Percentiles rank a stretch among this genome's conserved stretches.
These are phyloP conservation scores for Colletotrichum sp. DNA, from an alignment of 2,329 filamentous ascomycete genomes.

Conservation along the genomic window DNA sequence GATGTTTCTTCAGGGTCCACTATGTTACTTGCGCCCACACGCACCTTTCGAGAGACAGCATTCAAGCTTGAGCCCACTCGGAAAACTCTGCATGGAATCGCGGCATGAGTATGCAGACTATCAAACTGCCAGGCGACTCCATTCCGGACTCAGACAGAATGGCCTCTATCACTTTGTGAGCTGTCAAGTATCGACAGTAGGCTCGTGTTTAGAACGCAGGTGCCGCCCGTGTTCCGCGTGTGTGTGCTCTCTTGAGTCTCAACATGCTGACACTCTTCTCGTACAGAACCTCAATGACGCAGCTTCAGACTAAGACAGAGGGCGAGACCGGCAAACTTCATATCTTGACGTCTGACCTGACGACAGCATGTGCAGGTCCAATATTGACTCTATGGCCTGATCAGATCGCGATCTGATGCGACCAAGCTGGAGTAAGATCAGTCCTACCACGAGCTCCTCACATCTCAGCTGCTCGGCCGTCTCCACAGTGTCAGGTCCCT, in stretches of 20 bases:
- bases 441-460: slow-evolving; percentile 1
- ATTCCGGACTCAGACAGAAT: not conserved
- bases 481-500: slow-evolving; percentile 17
- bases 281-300: not conserved
- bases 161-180: slow-evolving; percentile 14
- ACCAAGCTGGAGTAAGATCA: slow-evolving; percentile 7
- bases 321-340: not conserved
- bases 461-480: slow-evolving; percentile 9
- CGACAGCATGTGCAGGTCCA: not conserved
- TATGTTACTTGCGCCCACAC: slow-evolving; percentile 1
- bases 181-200: slow-evolving; percentile 6
- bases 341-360: not conserved
- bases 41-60: not conserved
- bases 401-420: slow-evolving; percentile 13
- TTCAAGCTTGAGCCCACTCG: slow-evolving; percentile 19
- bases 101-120: slow-evolving; percentile 15
- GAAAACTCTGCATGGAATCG: slow-evolving; percentile 22
- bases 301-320: not conserved
- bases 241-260: not conserved
- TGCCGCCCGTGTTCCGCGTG: not conserved
- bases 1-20: slow-evolving; percentile 20
- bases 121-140: not conserved
- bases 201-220: not conserved
- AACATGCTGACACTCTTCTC: not conserved
- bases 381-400: not conserved